Evolutionary conservation across 148 eudicot species (phyloP).

Genomic region (Polygonum maritimum): DNA sequence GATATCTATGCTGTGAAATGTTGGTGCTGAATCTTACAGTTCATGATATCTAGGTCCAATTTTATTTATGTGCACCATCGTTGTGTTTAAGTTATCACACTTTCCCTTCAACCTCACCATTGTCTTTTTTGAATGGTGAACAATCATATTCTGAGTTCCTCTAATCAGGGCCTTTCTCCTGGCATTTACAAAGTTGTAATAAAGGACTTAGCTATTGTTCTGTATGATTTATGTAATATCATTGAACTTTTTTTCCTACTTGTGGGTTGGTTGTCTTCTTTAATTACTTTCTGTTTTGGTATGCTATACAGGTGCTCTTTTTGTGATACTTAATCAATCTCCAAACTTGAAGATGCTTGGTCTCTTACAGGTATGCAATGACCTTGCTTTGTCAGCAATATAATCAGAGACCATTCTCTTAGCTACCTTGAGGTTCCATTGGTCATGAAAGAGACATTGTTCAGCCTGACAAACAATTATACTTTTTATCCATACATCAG

Average conservation of each 20-base stretch:
- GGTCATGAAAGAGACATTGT: not conserved
- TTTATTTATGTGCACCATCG: not conserved
- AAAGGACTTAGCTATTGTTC: not conserved
- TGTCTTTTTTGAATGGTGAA: not conserved
- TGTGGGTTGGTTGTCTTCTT: not conserved
- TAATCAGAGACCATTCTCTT: not conserved
- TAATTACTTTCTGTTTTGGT: not conserved
- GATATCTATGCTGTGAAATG: not conserved
- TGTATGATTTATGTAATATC: not conserved
- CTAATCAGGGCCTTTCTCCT: not conserved
- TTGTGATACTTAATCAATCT: slow-evolving; percentile 70
- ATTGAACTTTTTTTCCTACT: not conserved
- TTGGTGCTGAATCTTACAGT: not conserved
- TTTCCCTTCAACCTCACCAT: not conserved
- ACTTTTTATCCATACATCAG: not conserved
- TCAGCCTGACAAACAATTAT: not conserved
- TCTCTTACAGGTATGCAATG: slow-evolving; percentile 57
- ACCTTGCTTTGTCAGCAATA: not conserved
- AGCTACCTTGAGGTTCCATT: not conserved
- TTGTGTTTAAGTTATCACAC: not conserved
- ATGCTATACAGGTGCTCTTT: slow-evolving; percentile 69
- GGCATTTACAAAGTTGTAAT: not conserved
- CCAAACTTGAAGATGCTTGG: slow-evolving; percentile 97
- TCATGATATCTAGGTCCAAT: not conserved
- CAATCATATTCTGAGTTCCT: not conserved